phyloP scores from a whole-genome alignment of 768 basidiomycete species.

The Lactarius pseudohatsudake region DNA sequence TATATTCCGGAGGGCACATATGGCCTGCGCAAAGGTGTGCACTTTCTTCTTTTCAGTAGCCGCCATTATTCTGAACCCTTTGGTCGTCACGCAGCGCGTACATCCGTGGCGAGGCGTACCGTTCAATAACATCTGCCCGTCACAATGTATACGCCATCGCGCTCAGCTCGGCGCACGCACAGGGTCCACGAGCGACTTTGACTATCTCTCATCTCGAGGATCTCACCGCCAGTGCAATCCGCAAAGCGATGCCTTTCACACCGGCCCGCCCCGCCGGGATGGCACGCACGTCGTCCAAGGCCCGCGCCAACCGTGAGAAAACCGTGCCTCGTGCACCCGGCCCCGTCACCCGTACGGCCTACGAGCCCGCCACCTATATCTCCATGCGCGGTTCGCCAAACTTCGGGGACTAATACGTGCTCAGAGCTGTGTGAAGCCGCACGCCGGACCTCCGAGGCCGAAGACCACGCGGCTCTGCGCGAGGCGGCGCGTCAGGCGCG shows the following conservation, averaged over 20 bases:
- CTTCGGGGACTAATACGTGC: conserved; percentile 16
- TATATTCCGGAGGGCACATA: conserved; percentile 26
- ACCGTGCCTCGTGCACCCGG: conserved; percentile 9
- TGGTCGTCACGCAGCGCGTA: conserved; percentile 13
- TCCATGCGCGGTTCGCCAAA: conserved; percentile 10
- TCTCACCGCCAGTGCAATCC: conserved; percentile 11
- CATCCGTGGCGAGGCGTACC: conserved; percentile 18
- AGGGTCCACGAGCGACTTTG: conserved; percentile 23
- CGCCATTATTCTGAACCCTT: not conserved
- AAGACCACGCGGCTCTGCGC: conserved; percentile 1
- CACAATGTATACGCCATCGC: not conserved
- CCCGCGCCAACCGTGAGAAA: conserved; percentile 8
- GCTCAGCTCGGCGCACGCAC: not conserved
- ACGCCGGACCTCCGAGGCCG: not conserved
- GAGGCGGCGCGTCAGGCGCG: conserved; percentile 18
- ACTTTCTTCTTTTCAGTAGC: not conserved
- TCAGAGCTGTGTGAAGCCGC: conserved; percentile 12
- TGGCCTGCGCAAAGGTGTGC: conserved; percentile 21
- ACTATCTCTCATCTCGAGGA: conserved; percentile 20
- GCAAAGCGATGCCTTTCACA: conserved; percentile 15
- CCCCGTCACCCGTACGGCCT: not conserved
- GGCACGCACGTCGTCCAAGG: conserved; percentile 9
- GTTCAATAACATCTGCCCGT: conserved; percentile 16
- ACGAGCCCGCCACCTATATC: conserved; percentile 5
- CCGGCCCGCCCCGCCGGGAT: not conserved